Evolutionary conservation across 192 early-diverging fungal species (phyloP).

Genomic region (Backusella circina): DNA sequence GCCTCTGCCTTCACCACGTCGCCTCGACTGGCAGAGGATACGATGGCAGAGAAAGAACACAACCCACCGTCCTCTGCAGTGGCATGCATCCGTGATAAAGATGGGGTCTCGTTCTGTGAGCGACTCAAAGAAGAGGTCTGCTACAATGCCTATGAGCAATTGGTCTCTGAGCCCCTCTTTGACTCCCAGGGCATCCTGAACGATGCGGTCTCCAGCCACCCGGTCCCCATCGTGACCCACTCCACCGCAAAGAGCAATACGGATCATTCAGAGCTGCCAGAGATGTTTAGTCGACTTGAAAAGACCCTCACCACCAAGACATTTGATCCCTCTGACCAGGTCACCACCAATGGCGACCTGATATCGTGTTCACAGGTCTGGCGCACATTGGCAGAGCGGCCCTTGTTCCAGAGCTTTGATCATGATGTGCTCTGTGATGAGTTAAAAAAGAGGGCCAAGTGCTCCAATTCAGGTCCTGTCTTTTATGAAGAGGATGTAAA

Average conservation of each 20-base stretch:
- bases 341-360: neutral
- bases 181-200: conserved; percentile 23
- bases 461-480: conserved; percentile 52
- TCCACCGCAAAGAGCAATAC: neutral
- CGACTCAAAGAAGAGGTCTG: conserved; percentile 32
- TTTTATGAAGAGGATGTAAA: conserved; percentile 41
- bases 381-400: conserved; percentile 49
- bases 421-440: conserved; percentile 42
- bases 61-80: neutral
- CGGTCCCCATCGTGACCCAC: conserved; percentile 24
- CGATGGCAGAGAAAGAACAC: neutral
- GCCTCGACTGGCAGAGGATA: neutral
- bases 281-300: neutral
- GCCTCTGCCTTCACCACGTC: neutral
- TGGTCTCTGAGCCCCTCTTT: conserved; percentile 29
- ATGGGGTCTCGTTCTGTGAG: conserved; percentile 31
- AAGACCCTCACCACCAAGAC: neutral
- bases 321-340: neutral
- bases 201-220: conserved; percentile 6
- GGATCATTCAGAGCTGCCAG: neutral
- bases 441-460: conserved; percentile 52
- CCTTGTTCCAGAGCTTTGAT: conserved; percentile 51
- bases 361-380: conserved; percentile 44
- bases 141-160: conserved; percentile 21
- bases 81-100: conserved; percentile 22